Evolutionary conservation across 305 asterid species (phyloP).

Genomic region (Petunia hybrid): DNA sequence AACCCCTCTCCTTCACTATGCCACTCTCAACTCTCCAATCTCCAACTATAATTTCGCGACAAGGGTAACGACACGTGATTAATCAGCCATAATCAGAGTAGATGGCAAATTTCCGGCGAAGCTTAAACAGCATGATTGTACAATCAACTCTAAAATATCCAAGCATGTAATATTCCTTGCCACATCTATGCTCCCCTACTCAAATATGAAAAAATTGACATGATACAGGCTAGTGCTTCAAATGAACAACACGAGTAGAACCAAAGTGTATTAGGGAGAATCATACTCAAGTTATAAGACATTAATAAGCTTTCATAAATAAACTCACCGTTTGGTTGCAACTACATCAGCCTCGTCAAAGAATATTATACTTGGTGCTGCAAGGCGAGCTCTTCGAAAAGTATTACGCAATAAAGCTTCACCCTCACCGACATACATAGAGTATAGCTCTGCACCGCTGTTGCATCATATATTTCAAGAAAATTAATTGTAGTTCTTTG

Average conservation of each 20-base stretch:
- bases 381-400: slow-evolving; percentile 91
- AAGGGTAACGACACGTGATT: not conserved
- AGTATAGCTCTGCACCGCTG: slow-evolving; percentile 93
- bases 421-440: slow-evolving; percentile 99
- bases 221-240: too few species aligned
- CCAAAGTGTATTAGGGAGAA: not conserved
- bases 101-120: not conserved
- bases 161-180: too few species aligned
- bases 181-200: too few species aligned
- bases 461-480: slow-evolving; percentile 41
- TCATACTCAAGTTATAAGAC: slow-evolving; percentile 9
- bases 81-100: not conserved
- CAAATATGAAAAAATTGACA: too few species aligned
- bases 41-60: not conserved
- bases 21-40: not conserved
- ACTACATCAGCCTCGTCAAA: slow-evolving; percentile 95
- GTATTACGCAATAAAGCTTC: slow-evolving; percentile 91
- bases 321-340: slow-evolving; percentile 78
- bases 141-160: not conserved
- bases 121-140: not conserved
- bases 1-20: not conserved
- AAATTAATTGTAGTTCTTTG: not conserved
- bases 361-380: slow-evolving; percentile 95
- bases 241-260: not conserved
- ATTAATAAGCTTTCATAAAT: slow-evolving; percentile 3